A percentile compares a stretch with the other conserved stretches of the same genome.
These are phyloP conservation scores for Ceratobasidium theobromae DNA, from an alignment of 1,284 basidiomycete genomes.

Conservation along the genomic window DNA sequence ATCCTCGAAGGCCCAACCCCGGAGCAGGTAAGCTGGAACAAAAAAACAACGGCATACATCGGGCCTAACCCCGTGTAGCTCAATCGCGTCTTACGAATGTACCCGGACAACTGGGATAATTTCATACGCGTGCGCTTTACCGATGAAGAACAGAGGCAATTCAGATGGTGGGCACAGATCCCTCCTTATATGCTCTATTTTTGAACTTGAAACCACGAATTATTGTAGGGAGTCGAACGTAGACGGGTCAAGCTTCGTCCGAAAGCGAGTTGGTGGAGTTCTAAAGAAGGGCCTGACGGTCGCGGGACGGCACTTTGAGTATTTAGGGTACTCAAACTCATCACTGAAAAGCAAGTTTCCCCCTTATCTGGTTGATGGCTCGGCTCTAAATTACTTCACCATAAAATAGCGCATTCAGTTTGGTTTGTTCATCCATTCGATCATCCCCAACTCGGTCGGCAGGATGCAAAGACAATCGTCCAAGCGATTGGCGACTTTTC, in stretches of 20 bases:
- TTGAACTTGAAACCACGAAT: slow-evolving; percentile 11
- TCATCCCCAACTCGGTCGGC: slow-evolving; percentile 39
- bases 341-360: slow-evolving; percentile 44
- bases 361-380: too few species aligned
- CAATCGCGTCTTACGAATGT: slow-evolving; percentile 53
- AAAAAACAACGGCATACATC: neutral
- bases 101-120: slow-evolving; percentile 49
- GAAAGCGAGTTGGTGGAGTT: slow-evolving; percentile 48
- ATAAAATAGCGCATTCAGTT: slow-evolving; percentile 46
- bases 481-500: slow-evolving; percentile 56
- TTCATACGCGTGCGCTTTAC: slow-evolving; percentile 67
- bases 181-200: too few species aligned
- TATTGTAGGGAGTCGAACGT: slow-evolving; percentile 50
- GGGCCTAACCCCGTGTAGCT: slow-evolving; percentile 41
- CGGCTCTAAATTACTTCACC: neutral
- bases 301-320: slow-evolving; percentile 54
- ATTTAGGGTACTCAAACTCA: slow-evolving; percentile 58
- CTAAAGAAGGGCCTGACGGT: slow-evolving; percentile 52
- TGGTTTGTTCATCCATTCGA: slow-evolving; percentile 60
- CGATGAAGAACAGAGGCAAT: slow-evolving; percentile 56
- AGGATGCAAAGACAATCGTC: slow-evolving; percentile 53
- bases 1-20: slow-evolving; percentile 60
- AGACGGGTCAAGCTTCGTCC: slow-evolving; percentile 52
- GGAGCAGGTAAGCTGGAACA: slow-evolving; percentile 47
- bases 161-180: slow-evolving; percentile 44